phyloP scores from a whole-genome alignment of 345 rosid species.

The Sisymbrium irio region DNA sequence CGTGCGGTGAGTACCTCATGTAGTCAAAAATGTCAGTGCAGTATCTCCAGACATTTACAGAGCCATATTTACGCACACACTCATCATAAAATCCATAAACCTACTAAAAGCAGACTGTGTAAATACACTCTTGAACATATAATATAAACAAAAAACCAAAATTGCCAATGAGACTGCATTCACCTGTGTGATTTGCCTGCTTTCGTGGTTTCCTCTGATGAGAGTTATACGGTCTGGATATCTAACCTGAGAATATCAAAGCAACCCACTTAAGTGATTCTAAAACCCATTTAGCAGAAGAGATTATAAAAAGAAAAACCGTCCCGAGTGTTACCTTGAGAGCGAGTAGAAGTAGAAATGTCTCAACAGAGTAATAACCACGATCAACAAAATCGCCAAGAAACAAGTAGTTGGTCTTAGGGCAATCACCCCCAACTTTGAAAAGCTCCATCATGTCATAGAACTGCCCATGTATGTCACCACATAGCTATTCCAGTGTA shows the following conservation, averaged over 20 bases:
- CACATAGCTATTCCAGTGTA: slow-evolving; percentile 61
- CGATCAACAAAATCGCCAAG: slow-evolving; percentile 98
- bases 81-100: slow-evolving; percentile 98
- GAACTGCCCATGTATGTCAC: slow-evolving; percentile 98
- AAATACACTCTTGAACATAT: slow-evolving; percentile 3
- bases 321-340: slow-evolving; percentile 57
- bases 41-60: slow-evolving; percentile 98
- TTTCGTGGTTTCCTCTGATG: slow-evolving; percentile 94
- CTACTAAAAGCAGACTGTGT: slow-evolving; percentile 41
- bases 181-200: slow-evolving; percentile 99
- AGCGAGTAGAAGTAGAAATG: slow-evolving; percentile 89
- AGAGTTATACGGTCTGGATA: slow-evolving; percentile 97
- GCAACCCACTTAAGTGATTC: slow-evolving; percentile 14
- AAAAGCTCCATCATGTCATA: slow-evolving; percentile 98
- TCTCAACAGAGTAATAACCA: slow-evolving; percentile 96
- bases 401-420: slow-evolving; percentile 91
- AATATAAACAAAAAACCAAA: neutral
- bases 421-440: slow-evolving; percentile 94
- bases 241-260: slow-evolving; percentile 65
- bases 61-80: slow-evolving; percentile 93
- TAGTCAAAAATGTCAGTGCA: slow-evolving; percentile 98
- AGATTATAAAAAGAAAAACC: neutral
- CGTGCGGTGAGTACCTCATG: slow-evolving; percentile 52
- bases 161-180: slow-evolving; percentile 17
- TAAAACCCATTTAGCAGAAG: neutral